Base-by-base conservation (phyloP, 2,329 filamentous ascomycete genomes). In the Fusarium azukiicola region DNA sequence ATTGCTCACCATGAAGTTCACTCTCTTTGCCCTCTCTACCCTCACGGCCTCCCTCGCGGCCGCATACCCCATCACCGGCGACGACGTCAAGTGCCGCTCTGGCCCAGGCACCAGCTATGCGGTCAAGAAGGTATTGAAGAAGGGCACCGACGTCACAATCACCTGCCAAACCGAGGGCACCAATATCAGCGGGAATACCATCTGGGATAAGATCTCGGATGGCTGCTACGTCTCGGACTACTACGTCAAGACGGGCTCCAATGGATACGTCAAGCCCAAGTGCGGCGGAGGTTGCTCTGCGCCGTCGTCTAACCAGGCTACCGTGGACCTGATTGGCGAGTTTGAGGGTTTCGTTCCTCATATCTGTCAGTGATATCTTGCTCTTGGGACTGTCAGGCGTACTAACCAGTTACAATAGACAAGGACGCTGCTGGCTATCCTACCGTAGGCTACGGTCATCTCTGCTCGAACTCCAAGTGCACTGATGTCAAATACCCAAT, bases 381-480 rank as follows among this genome's bases (percentile, higher is more conserved):
- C 6, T 5, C 23, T 14, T 19, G 11, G 19, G 11, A 21, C 47
- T 44, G 21, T 38, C 17, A 36, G 14, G n/a, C 46, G 40, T 42
- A 21, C 40, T 21, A 4, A 27, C 5, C 46, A 47, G 1, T 47
- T 47, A 17, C 27, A 17, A 17, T 14, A 82, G 81, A 84, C 69
- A 76, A 66, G 17, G 90, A 91, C 73, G 88, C 89, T 23, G 86
- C 87, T 64, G 90, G 90, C 42, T 84, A 89, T 42, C 88, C 89
- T 1, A 92, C 89, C 7, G 87, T 92, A 2, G 90, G 90, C 6
- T 91, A 91, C 75, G 90, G 90, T 21, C 91, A 92, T 79, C 84
- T 90, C 13, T 92, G 90, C 83, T 73, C 80, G 44, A 84, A 87
- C 12, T 75, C 82, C 10, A 83, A 80, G 16, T 92, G 90, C 82